A percentile compares a stretch with the other conserved stretches of the same genome.
Evolutionary conservation across 352 stramenopile species (phyloP).

Genomic region (Pythium myriotylum): DNA sequence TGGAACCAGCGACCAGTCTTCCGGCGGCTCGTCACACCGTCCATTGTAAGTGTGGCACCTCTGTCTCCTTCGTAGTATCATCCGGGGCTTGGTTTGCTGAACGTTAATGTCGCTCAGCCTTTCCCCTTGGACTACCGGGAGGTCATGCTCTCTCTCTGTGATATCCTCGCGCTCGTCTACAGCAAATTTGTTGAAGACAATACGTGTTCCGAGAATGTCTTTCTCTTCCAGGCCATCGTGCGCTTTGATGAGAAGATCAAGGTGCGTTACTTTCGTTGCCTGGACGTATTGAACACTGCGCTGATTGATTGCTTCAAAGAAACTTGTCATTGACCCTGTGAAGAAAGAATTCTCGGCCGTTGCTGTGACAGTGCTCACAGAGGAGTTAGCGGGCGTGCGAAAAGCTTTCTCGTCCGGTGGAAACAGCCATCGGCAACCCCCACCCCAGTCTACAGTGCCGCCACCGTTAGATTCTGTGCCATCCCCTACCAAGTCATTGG

Average conservation of each 20-base stretch:
- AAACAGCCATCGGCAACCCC: not conserved
- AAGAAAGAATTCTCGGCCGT: slow-evolving; percentile 82
- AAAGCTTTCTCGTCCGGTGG: slow-evolving; percentile 45
- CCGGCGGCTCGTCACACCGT: slow-evolving; percentile 65
- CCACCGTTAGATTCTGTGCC: too few relatives aligned
- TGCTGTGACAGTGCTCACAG: slow-evolving; percentile 51
- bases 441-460: not conserved
- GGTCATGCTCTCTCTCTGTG: slow-evolving; percentile 77
- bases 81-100: not conserved
- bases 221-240: slow-evolving; percentile 77
- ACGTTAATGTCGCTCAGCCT: slow-evolving; percentile 37
- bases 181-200: slow-evolving; percentile 81
- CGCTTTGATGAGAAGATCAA: slow-evolving; percentile 85
- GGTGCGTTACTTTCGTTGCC: slow-evolving; percentile 34
- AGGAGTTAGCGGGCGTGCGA: slow-evolving; percentile 63
- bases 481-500: too few relatives aligned
- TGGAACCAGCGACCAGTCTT: slow-evolving; percentile 85
- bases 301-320: slow-evolving; percentile 36
- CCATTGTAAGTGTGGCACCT: slow-evolving; percentile 49
- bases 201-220: slow-evolving; percentile 69
- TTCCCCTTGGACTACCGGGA: slow-evolving; percentile 84
- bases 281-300: too few relatives aligned
- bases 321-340: slow-evolving; percentile 82
- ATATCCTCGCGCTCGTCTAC: slow-evolving; percentile 84
- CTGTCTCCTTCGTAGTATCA: not conserved